A percentile compares a stretch with the other conserved stretches of the same genome.
phyloP scores from a whole-genome alignment of 2,329 filamentous ascomycete species.

The Huntiella bhutanensis region DNA sequence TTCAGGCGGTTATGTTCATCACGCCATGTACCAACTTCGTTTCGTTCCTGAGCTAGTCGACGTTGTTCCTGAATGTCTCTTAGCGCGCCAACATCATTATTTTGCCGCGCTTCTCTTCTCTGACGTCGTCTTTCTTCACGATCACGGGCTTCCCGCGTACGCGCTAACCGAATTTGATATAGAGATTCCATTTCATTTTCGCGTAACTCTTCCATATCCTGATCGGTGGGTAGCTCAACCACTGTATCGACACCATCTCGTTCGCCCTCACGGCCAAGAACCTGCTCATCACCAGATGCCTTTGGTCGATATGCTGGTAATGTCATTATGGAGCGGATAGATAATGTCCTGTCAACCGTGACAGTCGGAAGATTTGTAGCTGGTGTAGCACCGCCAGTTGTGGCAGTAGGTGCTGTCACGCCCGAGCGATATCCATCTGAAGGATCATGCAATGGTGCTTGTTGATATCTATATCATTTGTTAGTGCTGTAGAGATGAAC shows the following conservation, averaged over 20 bases:
- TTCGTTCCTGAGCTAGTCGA: conserved; percentile 27
- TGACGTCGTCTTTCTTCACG: conserved; percentile 55
- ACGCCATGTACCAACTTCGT: conserved; percentile 40
- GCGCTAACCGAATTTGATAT: conserved; percentile 69
- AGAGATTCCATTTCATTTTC: conserved; percentile 86
- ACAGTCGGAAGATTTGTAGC: conserved; percentile 14
- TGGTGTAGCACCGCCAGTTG: conserved; percentile 5
- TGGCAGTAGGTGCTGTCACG: conserved; percentile 1
- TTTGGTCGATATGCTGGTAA: conserved; percentile 65
- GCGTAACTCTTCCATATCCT: conserved; percentile 59
- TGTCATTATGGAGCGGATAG: conserved; percentile 84
- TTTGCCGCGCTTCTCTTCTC: conserved; percentile 50
- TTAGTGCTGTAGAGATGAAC: neutral
- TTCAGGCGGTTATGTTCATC: conserved; percentile 36
- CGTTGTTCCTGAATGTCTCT: conserved; percentile 42
- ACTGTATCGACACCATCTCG: conserved; percentile 81
- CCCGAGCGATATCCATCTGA: conserved; percentile 7
- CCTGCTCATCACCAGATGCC: conserved; percentile 56
- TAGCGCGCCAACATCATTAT: conserved; percentile 52
- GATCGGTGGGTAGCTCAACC: conserved; percentile 61
- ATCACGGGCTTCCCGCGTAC: conserved; percentile 56
- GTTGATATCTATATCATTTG: conserved; percentile 8
- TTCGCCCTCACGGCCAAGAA: conserved; percentile 78
- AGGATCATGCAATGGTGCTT: conserved; percentile 10
- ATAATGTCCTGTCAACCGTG: conserved; percentile 60